Conservation (phyloP, 2,329 filamentous ascomycete species). For the Fusarium avenaceum region DNA sequence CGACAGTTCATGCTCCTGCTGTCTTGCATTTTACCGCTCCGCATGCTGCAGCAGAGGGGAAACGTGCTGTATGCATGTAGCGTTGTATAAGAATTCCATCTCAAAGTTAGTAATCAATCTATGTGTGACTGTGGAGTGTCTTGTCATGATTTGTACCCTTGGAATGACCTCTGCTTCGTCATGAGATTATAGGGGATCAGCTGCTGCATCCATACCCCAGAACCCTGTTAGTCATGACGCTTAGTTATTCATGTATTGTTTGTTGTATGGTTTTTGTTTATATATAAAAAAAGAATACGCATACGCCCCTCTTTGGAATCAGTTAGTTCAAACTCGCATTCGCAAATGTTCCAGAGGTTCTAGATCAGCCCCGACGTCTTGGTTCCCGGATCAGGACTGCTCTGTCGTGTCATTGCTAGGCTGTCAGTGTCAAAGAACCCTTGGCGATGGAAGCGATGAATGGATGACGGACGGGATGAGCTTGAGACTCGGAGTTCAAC, state of each 20-base stretch:
- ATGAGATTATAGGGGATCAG: slow-evolving; percentile 6
- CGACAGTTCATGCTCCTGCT: slow-evolving; percentile 9
- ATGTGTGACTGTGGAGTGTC: slow-evolving; percentile 12
- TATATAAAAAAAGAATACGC: background rate
- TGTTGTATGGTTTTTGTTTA: background rate
- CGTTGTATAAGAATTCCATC: slow-evolving; percentile 10
- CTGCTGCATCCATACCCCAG: background rate
- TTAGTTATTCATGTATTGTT: slow-evolving; percentile 11
- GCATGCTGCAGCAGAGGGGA: background rate
- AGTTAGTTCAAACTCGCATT: slow-evolving; percentile 20
- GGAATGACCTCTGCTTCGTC: slow-evolving; percentile 16
- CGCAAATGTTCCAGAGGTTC: slow-evolving; percentile 25
- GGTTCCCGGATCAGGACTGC: slow-evolving; percentile 26
- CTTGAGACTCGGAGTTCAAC: too few relatives aligned
- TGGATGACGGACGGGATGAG: slow-evolving; percentile 19
- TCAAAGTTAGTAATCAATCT: background rate
- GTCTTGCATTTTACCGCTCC: background rate
- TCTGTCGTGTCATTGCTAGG: background rate
- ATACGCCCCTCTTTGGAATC: slow-evolving; percentile 14
- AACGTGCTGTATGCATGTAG: slow-evolving; percentile 6
- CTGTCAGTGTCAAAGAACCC: background rate
- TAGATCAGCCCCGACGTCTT: slow-evolving; percentile 24
- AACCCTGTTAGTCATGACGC: slow-evolving; percentile 32
- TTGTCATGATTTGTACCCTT: slow-evolving; percentile 4
- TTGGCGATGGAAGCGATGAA: slow-evolving; percentile 13